These are phyloP conservation scores for Calocera viscosa DNA, from an alignment of 768 basidiomycete genomes.

Conservation along the genomic window DNA sequence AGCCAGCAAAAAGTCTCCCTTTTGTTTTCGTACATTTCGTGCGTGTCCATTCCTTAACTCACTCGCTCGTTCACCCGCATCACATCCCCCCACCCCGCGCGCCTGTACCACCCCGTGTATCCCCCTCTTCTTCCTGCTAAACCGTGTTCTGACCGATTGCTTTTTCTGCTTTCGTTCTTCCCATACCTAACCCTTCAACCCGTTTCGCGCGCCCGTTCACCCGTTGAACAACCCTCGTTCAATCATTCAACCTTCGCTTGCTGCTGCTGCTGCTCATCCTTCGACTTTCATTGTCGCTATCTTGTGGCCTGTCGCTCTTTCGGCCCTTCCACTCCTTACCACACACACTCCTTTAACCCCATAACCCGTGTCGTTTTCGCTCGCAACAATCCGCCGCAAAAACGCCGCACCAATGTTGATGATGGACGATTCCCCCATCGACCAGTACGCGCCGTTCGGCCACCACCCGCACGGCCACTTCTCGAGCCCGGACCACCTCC, in stretches of 20 bases:
- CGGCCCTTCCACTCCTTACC: conserved; percentile 11
- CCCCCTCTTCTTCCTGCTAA: not conserved
- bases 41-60: conserved; percentile 12
- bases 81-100: not conserved
- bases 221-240: conserved; percentile 1
- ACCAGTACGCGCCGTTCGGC: conserved; percentile 1
- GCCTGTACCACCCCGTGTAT: too few species aligned
- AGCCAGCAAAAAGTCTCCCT: conserved; percentile 54
- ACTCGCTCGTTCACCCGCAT: too few species aligned
- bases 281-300: not conserved
- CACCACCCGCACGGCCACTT: conserved; percentile 1
- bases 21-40: conserved; percentile 37
- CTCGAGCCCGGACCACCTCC: not conserved
- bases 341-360: conserved; percentile 11
- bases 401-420: not conserved
- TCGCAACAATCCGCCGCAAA: not conserved
- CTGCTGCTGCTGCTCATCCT: not conserved
- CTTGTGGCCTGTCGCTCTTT: conserved; percentile 5
- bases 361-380: not conserved
- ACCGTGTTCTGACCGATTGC: conserved; percentile 11
- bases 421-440: conserved; percentile 7
- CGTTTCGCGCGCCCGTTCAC: too few species aligned
- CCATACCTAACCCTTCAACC: not conserved
- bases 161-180: conserved; percentile 12
- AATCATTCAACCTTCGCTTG: conserved; percentile 5